Evolutionary conservation across 768 basidiomycete species (phyloP).

Genomic region (Goffeauzyma gilvescens): DNA sequence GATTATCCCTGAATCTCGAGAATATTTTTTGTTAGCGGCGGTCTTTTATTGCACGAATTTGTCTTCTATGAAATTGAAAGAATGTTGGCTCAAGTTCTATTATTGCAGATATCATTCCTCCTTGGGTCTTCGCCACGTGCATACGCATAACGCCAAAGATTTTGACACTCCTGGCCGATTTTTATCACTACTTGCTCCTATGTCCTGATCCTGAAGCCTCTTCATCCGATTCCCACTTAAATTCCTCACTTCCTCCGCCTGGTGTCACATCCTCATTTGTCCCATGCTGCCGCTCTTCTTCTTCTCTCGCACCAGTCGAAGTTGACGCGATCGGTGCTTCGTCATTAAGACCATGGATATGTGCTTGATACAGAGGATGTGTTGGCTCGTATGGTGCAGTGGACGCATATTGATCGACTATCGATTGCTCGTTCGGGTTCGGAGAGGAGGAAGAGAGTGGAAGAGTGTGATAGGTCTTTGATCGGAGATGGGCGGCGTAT

Average conservation of each 20-base stretch:
- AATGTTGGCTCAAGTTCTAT: too few species aligned
- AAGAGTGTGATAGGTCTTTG: constrained; percentile 70
- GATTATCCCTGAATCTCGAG: too few species aligned
- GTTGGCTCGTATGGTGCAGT: constrained; percentile 2
- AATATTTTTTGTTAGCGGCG: too few species aligned
- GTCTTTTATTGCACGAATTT: too few species aligned
- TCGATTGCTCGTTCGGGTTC: background rate
- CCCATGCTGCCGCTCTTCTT: background rate
- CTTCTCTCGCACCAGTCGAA: background rate
- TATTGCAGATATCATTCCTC: too few species aligned
- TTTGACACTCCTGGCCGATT: too few species aligned
- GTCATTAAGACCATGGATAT: background rate
- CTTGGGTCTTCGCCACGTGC: too few species aligned
- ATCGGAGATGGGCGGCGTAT: constrained; percentile 76
- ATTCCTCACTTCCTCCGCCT: constrained; percentile 1
- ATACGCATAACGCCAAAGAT: too few species aligned
- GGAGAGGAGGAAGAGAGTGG: constrained; percentile 33
- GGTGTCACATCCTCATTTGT: background rate
- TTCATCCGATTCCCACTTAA: constrained; percentile 11
- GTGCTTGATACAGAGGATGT: constrained; percentile 1
- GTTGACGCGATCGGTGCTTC: constrained; percentile 1
- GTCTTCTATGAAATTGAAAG: too few species aligned
- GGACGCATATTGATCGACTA: constrained; percentile 2
- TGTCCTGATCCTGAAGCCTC: background rate
- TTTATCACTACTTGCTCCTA: background rate